phyloP scores from a whole-genome alignment of 225 moss, liverwort and hornwort species.

The Thuidium tamariscinum region DNA sequence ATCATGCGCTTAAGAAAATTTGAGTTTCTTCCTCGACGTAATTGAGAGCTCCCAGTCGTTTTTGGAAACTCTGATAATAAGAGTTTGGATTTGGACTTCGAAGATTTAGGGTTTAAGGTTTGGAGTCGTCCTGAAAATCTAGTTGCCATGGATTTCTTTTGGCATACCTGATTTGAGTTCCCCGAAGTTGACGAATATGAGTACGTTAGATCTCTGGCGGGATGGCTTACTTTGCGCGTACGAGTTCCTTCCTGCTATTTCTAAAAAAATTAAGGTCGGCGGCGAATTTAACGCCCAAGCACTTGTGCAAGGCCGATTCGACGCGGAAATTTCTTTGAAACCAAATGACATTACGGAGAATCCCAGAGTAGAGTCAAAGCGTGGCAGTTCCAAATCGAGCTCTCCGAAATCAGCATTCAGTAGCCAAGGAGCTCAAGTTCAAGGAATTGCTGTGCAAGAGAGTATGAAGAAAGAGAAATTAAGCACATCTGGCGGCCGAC shows the following conservation, averaged over 20 bases:
- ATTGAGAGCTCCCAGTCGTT: not conserved
- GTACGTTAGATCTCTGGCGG: conserved; percentile 48
- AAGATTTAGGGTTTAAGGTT: not conserved
- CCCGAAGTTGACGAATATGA: not conserved
- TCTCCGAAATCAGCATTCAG: not conserved
- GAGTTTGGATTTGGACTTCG: not conserved
- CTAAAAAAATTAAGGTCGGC: conserved; percentile 39
- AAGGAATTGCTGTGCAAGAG: conserved; percentile 3
- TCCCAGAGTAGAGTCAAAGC: not conserved
- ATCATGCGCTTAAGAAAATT: not conserved
- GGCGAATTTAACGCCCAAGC: conserved; percentile 63
- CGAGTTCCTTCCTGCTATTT: conserved; percentile 54
- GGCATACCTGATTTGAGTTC: not conserved
- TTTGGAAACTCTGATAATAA: not conserved
- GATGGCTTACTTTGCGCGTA: conserved; percentile 85
- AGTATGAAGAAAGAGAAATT: not conserved
- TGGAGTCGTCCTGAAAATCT: not conserved
- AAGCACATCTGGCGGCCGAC: not conserved
- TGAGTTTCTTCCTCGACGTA: not conserved
- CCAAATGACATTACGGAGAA: not conserved
- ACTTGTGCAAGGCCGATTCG: conserved; percentile 59
- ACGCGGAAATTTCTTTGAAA: conserved; percentile 51
- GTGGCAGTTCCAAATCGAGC: not conserved
- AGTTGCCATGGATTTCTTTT: not conserved
- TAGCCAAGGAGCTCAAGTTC: not conserved